Evolutionary conservation across 2,329 filamentous ascomycete species (phyloP).

Genomic region (Penicillium sp.): DNA sequence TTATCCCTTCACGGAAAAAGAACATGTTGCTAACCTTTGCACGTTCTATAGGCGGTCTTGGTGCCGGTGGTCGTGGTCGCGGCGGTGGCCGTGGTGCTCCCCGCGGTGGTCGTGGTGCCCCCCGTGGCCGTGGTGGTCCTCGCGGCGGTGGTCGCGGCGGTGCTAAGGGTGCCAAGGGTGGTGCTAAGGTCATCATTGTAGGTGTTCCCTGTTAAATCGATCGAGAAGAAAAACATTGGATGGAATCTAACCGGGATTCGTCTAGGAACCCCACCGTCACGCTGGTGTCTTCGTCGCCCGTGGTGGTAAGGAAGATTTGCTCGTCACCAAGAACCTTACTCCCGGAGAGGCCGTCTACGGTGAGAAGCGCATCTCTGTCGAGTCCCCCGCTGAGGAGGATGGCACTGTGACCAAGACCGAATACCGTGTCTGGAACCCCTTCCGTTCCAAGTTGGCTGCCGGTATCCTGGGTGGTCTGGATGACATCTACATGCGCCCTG

Average conservation of each 20-base stretch:
- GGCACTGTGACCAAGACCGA: conserved; percentile 74
- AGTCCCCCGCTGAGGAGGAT: conserved; percentile 50
- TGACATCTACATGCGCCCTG: conserved; percentile 91
- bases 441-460: conserved; percentile 88
- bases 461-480: conserved; percentile 96
- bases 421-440: conserved; percentile 97
- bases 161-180: no score
- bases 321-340: conserved; percentile 87
- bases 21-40: no score
- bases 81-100: conserved; percentile 46
- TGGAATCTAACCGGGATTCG: conserved; percentile 5
- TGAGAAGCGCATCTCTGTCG: conserved; percentile 94
- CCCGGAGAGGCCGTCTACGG: conserved; percentile 96
- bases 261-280: conserved; percentile 90
- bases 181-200: conserved; percentile 76
- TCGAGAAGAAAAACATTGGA: conserved; percentile 2
- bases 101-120: conserved; percentile 45
- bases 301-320: conserved; percentile 80
- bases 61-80: conserved; percentile 29
- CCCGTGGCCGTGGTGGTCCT: conserved; percentile 49
- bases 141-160: conserved; percentile 57
- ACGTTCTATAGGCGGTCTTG: no score
- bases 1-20: no score
- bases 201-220: conserved; percentile 38
- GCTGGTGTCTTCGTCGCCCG: conserved; percentile 92